Evolutionary conservation across 805 yeast genomes (phyloP).

Genomic region (Yarrowia divulgata): DNA sequence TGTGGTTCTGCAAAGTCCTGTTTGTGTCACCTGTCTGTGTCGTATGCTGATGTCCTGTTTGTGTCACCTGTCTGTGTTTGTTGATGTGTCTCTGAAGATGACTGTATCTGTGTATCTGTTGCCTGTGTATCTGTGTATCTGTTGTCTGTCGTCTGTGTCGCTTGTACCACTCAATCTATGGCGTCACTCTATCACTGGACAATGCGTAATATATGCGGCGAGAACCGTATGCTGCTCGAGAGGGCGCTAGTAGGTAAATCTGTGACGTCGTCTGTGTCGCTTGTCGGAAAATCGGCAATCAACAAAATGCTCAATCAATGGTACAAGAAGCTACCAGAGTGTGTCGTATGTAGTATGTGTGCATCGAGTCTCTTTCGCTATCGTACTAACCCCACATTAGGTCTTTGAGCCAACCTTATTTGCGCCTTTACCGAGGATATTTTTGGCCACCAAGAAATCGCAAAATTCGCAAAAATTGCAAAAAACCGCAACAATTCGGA

Average conservation of each 20-base stretch:
- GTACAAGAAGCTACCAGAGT: neutral
- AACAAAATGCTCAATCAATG: too few species aligned
- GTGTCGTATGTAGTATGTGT: neutral
- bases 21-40: constrained; percentile 11
- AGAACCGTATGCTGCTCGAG: neutral
- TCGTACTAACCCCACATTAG: constrained; percentile 16
- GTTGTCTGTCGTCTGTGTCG: neutral
- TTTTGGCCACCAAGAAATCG: neutral
- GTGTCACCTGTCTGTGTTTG: neutral
- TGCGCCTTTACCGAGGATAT: neutral
- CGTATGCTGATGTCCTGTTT: neutral
- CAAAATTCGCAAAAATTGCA: neutral
- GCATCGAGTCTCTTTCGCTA: neutral
- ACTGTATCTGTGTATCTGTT: neutral
- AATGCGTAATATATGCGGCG: constrained; percentile 20
- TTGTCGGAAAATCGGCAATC: neutral
- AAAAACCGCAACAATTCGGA: neutral
- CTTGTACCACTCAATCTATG: neutral
- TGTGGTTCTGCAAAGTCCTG: neutral
- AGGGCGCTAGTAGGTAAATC: neutral
- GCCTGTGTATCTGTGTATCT: neutral
- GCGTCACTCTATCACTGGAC: constrained; percentile 10
- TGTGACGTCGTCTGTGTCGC: neutral
- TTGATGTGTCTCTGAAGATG: neutral
- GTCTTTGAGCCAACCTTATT: neutral